These are phyloP conservation scores for Colletotrichum incanum DNA, from an alignment of 2,329 filamentous ascomycete species.

Conservation along the genomic window DNA sequence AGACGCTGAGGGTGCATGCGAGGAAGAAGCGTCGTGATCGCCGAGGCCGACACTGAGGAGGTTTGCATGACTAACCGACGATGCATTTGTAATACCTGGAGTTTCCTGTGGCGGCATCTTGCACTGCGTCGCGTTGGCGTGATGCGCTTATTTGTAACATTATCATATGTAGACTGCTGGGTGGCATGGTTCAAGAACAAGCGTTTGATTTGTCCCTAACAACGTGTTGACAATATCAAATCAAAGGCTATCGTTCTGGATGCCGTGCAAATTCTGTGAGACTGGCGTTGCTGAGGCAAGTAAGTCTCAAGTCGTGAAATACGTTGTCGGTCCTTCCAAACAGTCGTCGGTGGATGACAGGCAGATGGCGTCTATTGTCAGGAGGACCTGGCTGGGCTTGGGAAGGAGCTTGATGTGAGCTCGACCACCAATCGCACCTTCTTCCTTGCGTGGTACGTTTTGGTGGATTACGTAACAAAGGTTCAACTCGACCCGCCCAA, in stretches of 20 bases:
- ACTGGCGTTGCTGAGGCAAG: neutral
- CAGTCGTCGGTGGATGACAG: neutral
- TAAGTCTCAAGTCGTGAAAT: neutral
- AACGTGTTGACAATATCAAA: neutral
- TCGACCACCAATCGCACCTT: constrained; percentile 11
- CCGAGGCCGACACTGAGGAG: constrained; percentile 62
- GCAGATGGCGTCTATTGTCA: neutral
- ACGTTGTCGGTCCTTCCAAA: neutral
- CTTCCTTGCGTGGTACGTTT: neutral
- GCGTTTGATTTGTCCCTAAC: constrained; percentile 33
- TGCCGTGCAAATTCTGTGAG: too few species aligned
- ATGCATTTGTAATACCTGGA: constrained; percentile 16
- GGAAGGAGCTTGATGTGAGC: constrained; percentile 25
- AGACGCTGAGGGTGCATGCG: constrained; percentile 71
- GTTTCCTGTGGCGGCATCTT: constrained; percentile 10
- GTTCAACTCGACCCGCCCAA: constrained; percentile 14
- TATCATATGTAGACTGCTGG: constrained; percentile 36
- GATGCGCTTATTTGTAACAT: constrained; percentile 32
- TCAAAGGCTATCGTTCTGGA: neutral
- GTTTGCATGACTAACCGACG: neutral
- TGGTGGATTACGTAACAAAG: constrained; percentile 21
- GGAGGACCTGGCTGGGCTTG: neutral
- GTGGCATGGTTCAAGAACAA: constrained; percentile 38
- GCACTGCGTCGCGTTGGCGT: constrained; percentile 24
- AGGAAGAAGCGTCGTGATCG: constrained; percentile 74